A percentile compares a stretch with the other conserved stretches of the same genome.
Evolutionary conservation across 805 yeast genomes (phyloP).

Genomic region (Ogataea ganodermae): DNA sequence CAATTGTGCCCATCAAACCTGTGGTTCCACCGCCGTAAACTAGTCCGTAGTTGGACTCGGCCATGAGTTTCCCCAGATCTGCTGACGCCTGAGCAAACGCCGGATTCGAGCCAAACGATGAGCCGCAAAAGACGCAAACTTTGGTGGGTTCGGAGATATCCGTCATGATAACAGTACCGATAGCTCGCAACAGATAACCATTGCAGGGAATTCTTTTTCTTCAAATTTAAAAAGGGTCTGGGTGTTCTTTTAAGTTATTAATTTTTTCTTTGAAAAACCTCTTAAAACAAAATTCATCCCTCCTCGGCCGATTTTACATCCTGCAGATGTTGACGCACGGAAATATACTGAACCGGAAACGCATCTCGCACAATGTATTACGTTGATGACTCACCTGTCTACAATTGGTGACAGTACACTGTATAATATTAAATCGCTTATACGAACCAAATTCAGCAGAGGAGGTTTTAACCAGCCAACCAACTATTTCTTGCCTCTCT

Average conservation of each 20-base stretch:
- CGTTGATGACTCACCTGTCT: too few species aligned
- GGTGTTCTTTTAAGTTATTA: neutral
- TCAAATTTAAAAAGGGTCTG: too few species aligned
- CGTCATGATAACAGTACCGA: neutral
- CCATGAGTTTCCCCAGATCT: conserved; percentile 60
- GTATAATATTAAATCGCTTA: too few species aligned
- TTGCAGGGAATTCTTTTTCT: neutral
- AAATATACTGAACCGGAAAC: too few species aligned
- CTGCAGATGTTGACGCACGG: neutral
- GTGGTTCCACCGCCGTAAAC: conserved; percentile 93
- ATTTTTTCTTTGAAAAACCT: neutral
- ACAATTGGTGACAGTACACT: too few species aligned
- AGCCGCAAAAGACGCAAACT: conserved; percentile 87
- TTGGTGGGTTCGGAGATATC: conserved; percentile 30
- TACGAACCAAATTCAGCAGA: neutral
- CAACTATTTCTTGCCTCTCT: conserved; percentile 40
- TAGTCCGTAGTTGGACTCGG: conserved; percentile 64
- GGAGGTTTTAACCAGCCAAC: neutral
- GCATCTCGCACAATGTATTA: too few species aligned
- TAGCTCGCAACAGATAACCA: neutral
- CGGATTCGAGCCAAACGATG: conserved; percentile 65
- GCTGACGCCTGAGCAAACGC: conserved; percentile 53
- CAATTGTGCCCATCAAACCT: conserved; percentile 79
- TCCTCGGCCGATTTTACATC: neutral
- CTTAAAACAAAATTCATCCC: neutral